Evolutionary conservation across 2,329 filamentous ascomycete genomes (phyloP).

Genomic region (Trichophyton verrucosum): DNA sequence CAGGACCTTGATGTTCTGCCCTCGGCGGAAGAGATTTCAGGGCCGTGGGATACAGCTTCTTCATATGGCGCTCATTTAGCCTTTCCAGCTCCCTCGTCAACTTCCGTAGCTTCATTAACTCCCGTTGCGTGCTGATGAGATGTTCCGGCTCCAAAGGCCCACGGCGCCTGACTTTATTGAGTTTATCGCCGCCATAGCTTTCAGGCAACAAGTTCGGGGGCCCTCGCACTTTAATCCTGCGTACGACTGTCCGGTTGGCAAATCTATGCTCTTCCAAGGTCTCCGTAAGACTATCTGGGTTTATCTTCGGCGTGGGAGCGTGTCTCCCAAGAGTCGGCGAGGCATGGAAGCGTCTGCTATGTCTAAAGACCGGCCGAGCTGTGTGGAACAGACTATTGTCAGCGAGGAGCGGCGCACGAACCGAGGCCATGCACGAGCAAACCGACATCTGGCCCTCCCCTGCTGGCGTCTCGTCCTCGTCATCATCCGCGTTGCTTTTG

Average conservation of each 20-base stretch:
- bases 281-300: constrained; percentile 19
- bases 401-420: neutral
- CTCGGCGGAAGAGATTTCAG: neutral
- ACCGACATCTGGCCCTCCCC: neutral
- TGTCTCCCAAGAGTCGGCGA: constrained; percentile 5
- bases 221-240: neutral
- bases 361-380: constrained; percentile 5
- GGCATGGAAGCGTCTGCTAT: constrained; percentile 12
- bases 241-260: constrained; percentile 16
- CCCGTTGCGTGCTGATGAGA: neutral
- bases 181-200: neutral
- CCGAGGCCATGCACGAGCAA: neutral
- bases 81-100: constrained; percentile 4
- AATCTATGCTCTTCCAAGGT: constrained; percentile 26
- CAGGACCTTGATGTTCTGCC: neutral
- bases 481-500: neutral
- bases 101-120: constrained; percentile 6
- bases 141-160: neutral
- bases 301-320: constrained; percentile 10
- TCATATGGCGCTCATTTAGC: neutral
- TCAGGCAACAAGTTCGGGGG: neutral
- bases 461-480: neutral
- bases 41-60: neutral
- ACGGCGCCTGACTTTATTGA: neutral
- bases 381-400: neutral